Evolutionary conservation across 371 early-diverging fungal species (phyloP), one percentile per base, ranked within the genome.

Genomic region (Phascolomyces articulosus): DNA sequence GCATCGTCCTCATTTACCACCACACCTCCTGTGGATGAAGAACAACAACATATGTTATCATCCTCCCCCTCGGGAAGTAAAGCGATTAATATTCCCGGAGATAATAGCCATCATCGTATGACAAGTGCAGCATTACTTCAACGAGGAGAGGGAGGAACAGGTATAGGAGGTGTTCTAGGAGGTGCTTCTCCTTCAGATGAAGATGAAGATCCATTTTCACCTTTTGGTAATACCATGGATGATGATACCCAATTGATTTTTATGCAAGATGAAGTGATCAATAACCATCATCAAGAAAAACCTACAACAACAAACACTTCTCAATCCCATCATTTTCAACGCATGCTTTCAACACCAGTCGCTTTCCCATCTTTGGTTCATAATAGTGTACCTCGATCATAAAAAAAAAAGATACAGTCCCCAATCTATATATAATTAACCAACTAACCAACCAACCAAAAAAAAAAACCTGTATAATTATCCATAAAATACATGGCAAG

Each of bases 241-340:
- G 80, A 81, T 41, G 84, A 81, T 27, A 73, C 79, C 7, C 82
- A 81, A 8, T 20, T 55, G 58, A 81, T 84, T 61, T 66, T 64
- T 64, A 82, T 84, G 82, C 82, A 81, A 49, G 84, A 84, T 62
- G 71, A 74, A 53, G 70, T 38, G 6, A 38, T 13, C 9, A 38
- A 6, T 9, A 41, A 49, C 24, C 51, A 11, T 3, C 23, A 49
- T 4, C 51, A 8, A 49, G n/a, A 7, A n/a, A 49, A 11, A n/a
- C 16, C 41, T 41, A 41, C 41, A 73, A 38, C 67, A 65, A 40
- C 51, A 49, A 24, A 2, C 3, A 15, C 44, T 8, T 15, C 44
- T 4, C 44, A 15, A 20, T 15, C 44, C 21, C 51, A 49, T 26
- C 51, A 49, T 26, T 49, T 49, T 24, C 51, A 49, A 49, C 2